Evolutionary conservation across 2,329 filamentous ascomycete species (phyloP).

Genomic region (Exophiala sp.): DNA sequence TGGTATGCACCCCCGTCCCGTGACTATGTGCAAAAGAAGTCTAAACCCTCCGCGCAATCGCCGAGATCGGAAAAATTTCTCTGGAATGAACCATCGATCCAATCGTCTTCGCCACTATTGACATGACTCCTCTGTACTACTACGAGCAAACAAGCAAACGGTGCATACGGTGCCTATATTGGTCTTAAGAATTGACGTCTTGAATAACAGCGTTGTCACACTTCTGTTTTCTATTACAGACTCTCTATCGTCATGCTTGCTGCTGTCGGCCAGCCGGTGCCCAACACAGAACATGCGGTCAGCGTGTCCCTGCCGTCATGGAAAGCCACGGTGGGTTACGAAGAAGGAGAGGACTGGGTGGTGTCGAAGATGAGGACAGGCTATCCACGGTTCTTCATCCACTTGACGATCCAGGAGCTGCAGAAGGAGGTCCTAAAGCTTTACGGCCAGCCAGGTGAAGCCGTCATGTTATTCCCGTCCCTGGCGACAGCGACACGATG

Average conservation of each 20-base stretch:
- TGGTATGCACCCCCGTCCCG: too few relatives aligned
- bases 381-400: constrained; percentile 92
- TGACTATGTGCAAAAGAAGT: background rate
- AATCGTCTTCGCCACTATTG: background rate
- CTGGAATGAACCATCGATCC: background rate
- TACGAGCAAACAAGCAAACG: background rate
- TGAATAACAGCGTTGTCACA: too few relatives aligned
- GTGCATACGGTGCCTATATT: background rate
- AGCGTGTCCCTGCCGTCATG: constrained; percentile 95
- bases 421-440: constrained; percentile 60
- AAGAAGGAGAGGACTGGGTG: constrained; percentile 88
- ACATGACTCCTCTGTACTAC: background rate
- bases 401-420: constrained; percentile 72
- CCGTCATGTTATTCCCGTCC: constrained; percentile 78
- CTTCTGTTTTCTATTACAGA: background rate
- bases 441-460: constrained; percentile 52
- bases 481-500: constrained; percentile 64
- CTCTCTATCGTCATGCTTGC: constrained; percentile 20
- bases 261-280: constrained; percentile 63
- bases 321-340: constrained; percentile 84
- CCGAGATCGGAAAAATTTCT: constrained; percentile 1
- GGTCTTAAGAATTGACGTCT: background rate
- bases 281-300: constrained; percentile 78
- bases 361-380: constrained; percentile 76
- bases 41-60: background rate